These are phyloP conservation scores for barley (Hordeum vulgare) DNA, from an alignment of 176 grass and related monocot genomes.

Conservation along the genomic window MorexV3_pseudomolecules_assembly NC_058519.1:499779141-499779640, in stretches of 20 bases:
- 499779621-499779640: constrained; percentile 7
- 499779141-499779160: no score
- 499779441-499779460: constrained; percentile 26
- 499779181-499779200: neutral
- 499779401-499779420: constrained; percentile 45
- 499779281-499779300: neutral
- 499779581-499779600: constrained; percentile 20
- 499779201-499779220: neutral
- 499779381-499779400: constrained; percentile 5
- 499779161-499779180: neutral
- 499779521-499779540: neutral
- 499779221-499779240: neutral
- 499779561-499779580: neutral
- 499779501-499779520: neutral
- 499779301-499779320: neutral
- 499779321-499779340: neutral
- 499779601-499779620: constrained; percentile 6
- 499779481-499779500: constrained; percentile 1
- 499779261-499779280: neutral
- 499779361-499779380: neutral
- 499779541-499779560: constrained; percentile 27
- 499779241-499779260: neutral
- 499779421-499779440: constrained; percentile 41
- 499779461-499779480: constrained; percentile 36
- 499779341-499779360: neutral